Base-by-base conservation (phyloP, 805 yeast species). In the Saccharomycopsis babjevae region DNA sequence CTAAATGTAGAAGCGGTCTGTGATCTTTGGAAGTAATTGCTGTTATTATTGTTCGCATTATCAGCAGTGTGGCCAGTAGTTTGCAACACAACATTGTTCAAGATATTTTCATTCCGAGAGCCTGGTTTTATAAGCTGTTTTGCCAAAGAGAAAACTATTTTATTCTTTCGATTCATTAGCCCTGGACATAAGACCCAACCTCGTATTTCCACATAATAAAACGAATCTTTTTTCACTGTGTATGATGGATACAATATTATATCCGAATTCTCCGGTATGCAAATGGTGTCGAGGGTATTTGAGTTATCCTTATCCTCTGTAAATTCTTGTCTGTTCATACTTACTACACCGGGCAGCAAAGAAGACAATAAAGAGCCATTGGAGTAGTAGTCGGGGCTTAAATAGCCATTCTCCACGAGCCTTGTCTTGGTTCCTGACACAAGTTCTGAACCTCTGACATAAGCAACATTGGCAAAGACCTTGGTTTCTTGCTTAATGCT, bases 141-240 rank as follows among this genome's bases (percentile, higher is more conserved):
- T 2, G 90, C 89, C 54, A 90, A 72, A 0, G 90, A 79, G 25
- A 87, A 70, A 38, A 92, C 75, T 54, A 92, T 70, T 61, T 85
- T 75, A 71, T 90, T 89, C 68, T 86, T 89, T 50, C 96, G 76
- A 36, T 81, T 79, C 77, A 83, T 80, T 8, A 79, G 75, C 0
- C 96, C 96, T 0, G 91, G 89, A 50, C 88, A 77, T 11, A 82
- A 77, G 32, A 87, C 73, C 80, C 88, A 82, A 6, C 97, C 97
- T 54, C 88, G 78, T 2, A 92, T 82, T 40, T 83, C 83, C 1
- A 86, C 80, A 46, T 80, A 79, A 64, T 76, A 82, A 58, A 75
- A 76, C 7, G 68, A 68, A 16, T 69, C 71, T 11, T 67, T 69
- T 15, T 67, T 64, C 11, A 65, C 61, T 0, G 84, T 76, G 69